Evolutionary conservation across 1,284 basidiomycete species (phyloP).

Genomic region (Ganoderma resinaceum): DNA sequence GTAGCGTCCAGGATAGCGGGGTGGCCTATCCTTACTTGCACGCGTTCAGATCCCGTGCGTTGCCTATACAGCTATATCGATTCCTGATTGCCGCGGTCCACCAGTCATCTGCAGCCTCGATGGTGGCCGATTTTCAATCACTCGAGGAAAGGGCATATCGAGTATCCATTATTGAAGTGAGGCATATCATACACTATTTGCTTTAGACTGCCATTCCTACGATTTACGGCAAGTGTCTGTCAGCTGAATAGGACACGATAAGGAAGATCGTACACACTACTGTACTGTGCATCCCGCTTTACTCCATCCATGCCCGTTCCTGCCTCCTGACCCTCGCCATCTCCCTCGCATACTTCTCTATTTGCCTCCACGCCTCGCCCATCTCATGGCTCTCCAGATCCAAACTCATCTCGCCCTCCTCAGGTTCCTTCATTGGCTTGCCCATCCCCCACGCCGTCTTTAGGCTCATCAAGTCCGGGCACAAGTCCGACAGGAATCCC

Average conservation of each 20-base stretch:
- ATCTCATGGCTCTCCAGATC: constrained; percentile 15
- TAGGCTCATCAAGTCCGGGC: constrained; percentile 21
- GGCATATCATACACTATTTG: neutral
- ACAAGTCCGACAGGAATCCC: constrained; percentile 31
- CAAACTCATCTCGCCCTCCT: constrained; percentile 7
- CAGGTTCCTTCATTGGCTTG: neutral
- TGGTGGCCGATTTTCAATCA: neutral
- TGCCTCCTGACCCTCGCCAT: constrained; percentile 28
- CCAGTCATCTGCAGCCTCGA: neutral
- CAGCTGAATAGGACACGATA: neutral
- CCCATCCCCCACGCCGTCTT: constrained; percentile 23
- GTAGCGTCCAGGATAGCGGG: neutral
- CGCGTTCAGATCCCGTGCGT: neutral
- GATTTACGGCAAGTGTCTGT: neutral
- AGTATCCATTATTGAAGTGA: neutral
- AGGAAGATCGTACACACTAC: neutral
- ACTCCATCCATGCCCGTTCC: constrained; percentile 26
- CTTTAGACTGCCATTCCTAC: neutral
- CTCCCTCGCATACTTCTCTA: constrained; percentile 24
- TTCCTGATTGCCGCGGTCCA: neutral
- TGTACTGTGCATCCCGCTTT: neutral
- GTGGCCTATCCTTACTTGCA: neutral
- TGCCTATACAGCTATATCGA: neutral
- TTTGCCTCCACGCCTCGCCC: constrained; percentile 22
- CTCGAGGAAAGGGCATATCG: neutral